These are phyloP conservation scores for Tolypocladium sp. DNA, from an alignment of 2,329 filamentous ascomycete species.

Conservation along the genomic window DNA sequence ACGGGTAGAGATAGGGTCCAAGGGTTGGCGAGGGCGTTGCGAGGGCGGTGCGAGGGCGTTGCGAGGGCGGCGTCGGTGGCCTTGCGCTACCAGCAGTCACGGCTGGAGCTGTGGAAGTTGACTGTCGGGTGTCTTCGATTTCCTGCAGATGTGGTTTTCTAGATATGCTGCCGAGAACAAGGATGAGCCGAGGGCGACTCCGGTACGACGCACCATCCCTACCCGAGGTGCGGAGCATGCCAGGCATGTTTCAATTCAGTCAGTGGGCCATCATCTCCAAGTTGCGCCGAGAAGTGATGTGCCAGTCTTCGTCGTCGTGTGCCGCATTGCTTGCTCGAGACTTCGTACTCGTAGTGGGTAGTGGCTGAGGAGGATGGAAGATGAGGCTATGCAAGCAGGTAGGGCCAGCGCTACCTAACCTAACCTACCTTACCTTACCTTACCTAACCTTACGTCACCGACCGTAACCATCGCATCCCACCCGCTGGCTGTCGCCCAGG, in stretches of 20 bases:
- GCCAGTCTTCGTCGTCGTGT: not conserved
- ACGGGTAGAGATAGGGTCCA: not conserved
- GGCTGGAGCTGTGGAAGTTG: not conserved
- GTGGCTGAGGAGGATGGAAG: not conserved
- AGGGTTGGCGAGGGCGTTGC: not conserved
- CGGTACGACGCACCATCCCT: not conserved
- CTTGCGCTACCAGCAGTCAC: not conserved
- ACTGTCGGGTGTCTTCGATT: not conserved
- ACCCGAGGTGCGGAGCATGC: not conserved
- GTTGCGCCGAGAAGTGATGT: not conserved
- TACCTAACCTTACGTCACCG: not conserved
- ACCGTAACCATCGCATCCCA: not conserved
- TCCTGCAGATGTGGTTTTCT: not conserved
- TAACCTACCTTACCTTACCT: not conserved
- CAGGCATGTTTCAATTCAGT: not conserved
- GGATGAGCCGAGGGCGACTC: not conserved
- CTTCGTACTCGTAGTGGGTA: not conserved
- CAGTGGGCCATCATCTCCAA: not conserved
- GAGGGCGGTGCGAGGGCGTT: not conserved
- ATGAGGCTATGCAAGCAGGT: not conserved
- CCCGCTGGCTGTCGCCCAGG: not conserved
- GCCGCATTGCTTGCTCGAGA: not conserved
- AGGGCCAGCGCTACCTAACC: not conserved
- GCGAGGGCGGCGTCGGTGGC: not conserved
- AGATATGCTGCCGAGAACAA: not conserved